Evolutionary conservation across 1,284 basidiomycete species (phyloP).

Genomic region (Phellopilus nigrolimitatus): DNA sequence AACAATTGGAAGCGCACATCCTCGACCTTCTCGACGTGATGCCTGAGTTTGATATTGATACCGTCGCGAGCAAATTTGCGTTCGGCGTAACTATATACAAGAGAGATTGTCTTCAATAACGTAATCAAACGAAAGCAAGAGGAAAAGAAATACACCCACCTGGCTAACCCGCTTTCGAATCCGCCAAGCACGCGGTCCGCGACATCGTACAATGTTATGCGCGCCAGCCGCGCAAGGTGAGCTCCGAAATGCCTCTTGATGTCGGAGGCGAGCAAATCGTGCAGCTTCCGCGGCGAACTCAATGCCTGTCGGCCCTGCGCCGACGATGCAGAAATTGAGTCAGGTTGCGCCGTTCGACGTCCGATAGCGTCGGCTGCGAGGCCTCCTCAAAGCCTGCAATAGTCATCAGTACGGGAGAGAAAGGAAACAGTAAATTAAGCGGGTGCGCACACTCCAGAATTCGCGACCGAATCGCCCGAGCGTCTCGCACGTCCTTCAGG

Average conservation of each 20-base stretch:
- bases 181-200: conserved; percentile 76
- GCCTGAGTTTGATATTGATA: conserved; percentile 70
- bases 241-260: conserved; percentile 60
- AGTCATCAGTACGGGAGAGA: conserved; percentile 7
- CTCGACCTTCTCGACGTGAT: conserved; percentile 77
- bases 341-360: conserved; percentile 59
- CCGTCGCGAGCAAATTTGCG: conserved; percentile 74
- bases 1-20: conserved; percentile 39
- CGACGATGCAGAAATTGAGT: conserved; percentile 81
- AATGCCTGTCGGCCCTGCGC: conserved; percentile 75
- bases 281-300: conserved; percentile 85
- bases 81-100: conserved; percentile 67
- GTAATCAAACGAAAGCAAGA: too few relatives aligned
- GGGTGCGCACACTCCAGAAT: conserved; percentile 62
- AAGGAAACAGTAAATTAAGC: conserved; percentile 1
- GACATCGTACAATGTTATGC: conserved; percentile 78
- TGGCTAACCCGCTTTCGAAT: conserved; percentile 68
- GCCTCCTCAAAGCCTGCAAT: conserved; percentile 72
- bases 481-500: conserved; percentile 79
- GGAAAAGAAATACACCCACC: conserved; percentile 36
- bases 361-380: conserved; percentile 62
- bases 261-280: conserved; percentile 79
- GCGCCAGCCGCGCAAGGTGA: conserved; percentile 52
- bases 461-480: conserved; percentile 70
- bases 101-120: too few relatives aligned